Percentiles rank a stretch among this genome's conserved stretches.
Evolutionary conservation across 345 rosid species (phyloP).

Genomic region (Garcia nutans): DNA sequence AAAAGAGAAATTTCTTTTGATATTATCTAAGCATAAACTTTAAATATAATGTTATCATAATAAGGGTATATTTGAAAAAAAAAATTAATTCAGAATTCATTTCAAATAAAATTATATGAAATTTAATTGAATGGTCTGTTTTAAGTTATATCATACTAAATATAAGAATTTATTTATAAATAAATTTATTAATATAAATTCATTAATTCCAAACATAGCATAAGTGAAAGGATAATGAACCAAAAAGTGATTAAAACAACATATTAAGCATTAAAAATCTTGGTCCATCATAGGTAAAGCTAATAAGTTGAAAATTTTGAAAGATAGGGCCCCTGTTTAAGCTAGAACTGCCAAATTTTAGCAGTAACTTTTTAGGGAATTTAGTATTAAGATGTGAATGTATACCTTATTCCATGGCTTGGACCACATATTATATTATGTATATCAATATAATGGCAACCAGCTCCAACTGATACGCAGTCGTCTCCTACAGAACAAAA

Average conservation of each 20-base stretch:
- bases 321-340: not conserved
- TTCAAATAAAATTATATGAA: too few species aligned
- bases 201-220: too few species aligned
- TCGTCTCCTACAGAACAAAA: slow-evolving; percentile 33
- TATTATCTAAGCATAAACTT: too few species aligned
- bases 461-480: slow-evolving; percentile 35
- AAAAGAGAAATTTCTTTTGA: too few species aligned
- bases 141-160: too few species aligned
- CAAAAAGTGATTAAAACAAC: not conserved
- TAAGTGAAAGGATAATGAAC: too few species aligned
- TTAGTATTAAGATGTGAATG: not conserved
- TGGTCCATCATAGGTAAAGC: slow-evolving; percentile 4
- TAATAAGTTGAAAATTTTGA: slow-evolving; percentile 4
- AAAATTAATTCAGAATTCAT: too few species aligned
- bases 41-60: too few species aligned
- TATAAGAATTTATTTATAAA: too few species aligned
- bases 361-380: not conserved
- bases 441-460: slow-evolving; percentile 33
- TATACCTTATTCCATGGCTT: slow-evolving; percentile 42
- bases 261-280: not conserved
- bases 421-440: slow-evolving; percentile 38
- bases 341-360: slow-evolving; percentile 16
- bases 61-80: too few species aligned
- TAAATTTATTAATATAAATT: too few species aligned
- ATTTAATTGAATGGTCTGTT: too few species aligned